Base-by-base conservation (phyloP, 2,329 filamentous ascomycete species). In the Fusarium humuli region DNA sequence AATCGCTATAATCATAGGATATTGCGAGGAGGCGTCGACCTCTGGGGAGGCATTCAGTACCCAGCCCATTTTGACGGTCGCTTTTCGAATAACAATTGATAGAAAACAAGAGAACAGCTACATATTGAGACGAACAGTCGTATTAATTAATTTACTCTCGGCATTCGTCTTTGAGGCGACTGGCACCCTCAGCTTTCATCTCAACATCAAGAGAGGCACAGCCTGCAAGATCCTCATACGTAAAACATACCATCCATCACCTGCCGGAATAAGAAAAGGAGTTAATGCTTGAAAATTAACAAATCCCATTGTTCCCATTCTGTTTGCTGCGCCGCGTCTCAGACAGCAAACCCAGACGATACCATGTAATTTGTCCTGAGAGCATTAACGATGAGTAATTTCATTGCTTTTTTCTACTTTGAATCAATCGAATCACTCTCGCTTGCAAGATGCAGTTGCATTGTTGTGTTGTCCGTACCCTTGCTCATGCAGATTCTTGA, bases 11-110 rank as follows among this genome's bases (percentile, higher is more conserved):
- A 88, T 86, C 34, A 79, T 79, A 22, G 75, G 81, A 64, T 83
- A 87, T 54, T 87, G 77, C 5, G 86, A 87, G 58, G 77, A 67
- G 22, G 75, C 79, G 47, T 87, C 79, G 25, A 86, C 77, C 70
- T 83, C 82, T 9, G 82, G 77, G 10, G 83, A 77, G 52, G 83
- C 85, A 77, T 87, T 82, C 45, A 82, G 70, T 47, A 88, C 84
- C 85, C 85, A 87, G 59, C 77, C 80, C 84, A 86, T 87, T 22
- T 60, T 67, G 48, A 34, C 23, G 7, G 18, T 20, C 12, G 14
- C 5, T 27, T n/a, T 16, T 8, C 7, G 16, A 20, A 2, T 5
- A 25, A 5, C 11, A 37, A 6, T 12, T 20, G n/a, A 11, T 20
- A 22, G 10, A 11, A 37, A 13, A 11, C 13, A 10, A 13, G 13